phyloP scores from a whole-genome alignment of 1,139 yeast genomes.

The Suhomyces maxii region DNA sequence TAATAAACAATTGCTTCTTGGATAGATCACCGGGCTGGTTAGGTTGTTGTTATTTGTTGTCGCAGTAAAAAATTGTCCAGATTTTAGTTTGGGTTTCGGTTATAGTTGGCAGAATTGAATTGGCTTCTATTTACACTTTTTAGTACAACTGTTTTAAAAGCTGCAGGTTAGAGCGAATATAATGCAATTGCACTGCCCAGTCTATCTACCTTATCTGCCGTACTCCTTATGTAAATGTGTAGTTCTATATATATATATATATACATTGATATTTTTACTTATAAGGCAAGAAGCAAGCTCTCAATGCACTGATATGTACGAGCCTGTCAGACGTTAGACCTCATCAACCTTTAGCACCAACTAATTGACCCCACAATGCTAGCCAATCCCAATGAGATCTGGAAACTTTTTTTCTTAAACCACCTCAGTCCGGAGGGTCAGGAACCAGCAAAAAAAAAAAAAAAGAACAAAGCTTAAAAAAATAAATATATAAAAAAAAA shows the following conservation, averaged over 20 bases:
- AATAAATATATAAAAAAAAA: no score
- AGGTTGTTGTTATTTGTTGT: no score
- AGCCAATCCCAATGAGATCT: slow-evolving; percentile 5
- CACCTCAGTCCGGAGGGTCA: slow-evolving; percentile 1
- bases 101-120: neutral
- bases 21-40: no score
- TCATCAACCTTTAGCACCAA: neutral
- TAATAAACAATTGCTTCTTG: no score
- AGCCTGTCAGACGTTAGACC: no score
- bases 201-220: no score
- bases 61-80: neutral
- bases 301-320: neutral
- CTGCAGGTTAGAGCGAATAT: neutral
- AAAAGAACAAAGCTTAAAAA: no score
- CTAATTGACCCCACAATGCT: slow-evolving; percentile 2
- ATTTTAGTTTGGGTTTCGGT: neutral
- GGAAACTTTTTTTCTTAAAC: slow-evolving; percentile 1
- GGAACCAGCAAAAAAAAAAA: slow-evolving; percentile 1
- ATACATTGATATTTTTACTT: no score
- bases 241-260: no score
- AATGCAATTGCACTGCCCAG: neutral
- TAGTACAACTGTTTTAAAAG: neutral
- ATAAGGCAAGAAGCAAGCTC: no score
- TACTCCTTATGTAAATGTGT: no score
- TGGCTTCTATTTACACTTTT: neutral